Evolutionary conservation across 2,329 filamentous ascomycete species (phyloP), one percentile per base, ranked within the genome.

Genomic region (Stagonosporopsis tanaceti): DNA sequence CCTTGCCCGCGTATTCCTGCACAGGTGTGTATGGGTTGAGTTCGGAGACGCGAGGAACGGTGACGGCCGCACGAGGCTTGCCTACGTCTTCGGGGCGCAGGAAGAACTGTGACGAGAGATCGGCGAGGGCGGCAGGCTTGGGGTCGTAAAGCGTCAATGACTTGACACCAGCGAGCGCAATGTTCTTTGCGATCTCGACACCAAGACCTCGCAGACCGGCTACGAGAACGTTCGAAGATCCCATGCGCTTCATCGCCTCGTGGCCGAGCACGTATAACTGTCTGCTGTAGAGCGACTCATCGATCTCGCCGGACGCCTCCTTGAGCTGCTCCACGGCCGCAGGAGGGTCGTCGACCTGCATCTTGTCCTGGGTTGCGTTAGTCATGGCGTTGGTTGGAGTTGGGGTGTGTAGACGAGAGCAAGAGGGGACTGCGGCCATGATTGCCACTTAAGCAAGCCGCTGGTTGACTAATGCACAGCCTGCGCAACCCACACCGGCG

Each of bases 141-240:
- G 95, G 94, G 75, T 99, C 95, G 82, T 93, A 92, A 53, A 99
- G 85, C 1, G 94, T 95, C 67, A 99, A 82, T 73, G 93, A 97
- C 85, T 99, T 99, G 80, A 99, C 95, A 76, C 95, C 95, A 69
- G 95, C 95, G 68, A 99, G 89, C 59, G 95, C 95, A 72, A 99
- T 92, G 73, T 99, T 99, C 85, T 99, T 99, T 73, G 95, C 94
- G 70, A 99, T 95, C 80, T 99, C 95, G 53, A 97, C 94, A 81
- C 95, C 95, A 38, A 99, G 86, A 48, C 95, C 95, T 77, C 95
- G 94, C 66, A 98, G 82, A 63, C 95, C 95, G 61, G 94, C 90
- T 54, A 99, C 85, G 50, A 99, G 90, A 59, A 99, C 87, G 74
- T 98, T 96, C 53, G 95, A 98, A 61, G 93, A 91, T 72, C 93